Conservation (phyloP, 2,329 filamentous ascomycete species). For the Fusarium abutilonis region DNA sequence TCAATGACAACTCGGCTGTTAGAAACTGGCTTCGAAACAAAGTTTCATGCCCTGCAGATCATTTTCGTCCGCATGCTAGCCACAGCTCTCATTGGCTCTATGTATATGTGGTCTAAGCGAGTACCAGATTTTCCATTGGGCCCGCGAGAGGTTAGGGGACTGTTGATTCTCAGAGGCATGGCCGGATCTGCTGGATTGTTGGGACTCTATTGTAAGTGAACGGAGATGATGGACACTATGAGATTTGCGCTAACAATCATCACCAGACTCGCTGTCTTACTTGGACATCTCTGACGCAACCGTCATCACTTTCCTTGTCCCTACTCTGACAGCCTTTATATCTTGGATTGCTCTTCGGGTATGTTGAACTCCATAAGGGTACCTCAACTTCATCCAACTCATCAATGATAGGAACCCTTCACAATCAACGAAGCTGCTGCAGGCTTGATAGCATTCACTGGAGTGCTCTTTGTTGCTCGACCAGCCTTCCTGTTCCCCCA, state of each 20-base stretch:
- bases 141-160: slow-evolving; percentile 65
- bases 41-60: slow-evolving; percentile 55
- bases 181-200: slow-evolving; percentile 74
- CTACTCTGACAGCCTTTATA: slow-evolving; percentile 73
- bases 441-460: slow-evolving; percentile 73
- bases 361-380: background rate
- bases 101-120: slow-evolving; percentile 55
- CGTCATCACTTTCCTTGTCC: slow-evolving; percentile 81
- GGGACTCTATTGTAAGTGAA: slow-evolving; percentile 57
- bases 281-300: slow-evolving; percentile 81
- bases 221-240: fast-evolving
- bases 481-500: slow-evolving; percentile 67
- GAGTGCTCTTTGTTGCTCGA: slow-evolving; percentile 79
- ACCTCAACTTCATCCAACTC: fast-evolving
- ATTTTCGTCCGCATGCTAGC: slow-evolving; percentile 56
- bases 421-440: slow-evolving; percentile 75
- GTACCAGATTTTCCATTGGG: slow-evolving; percentile 74
- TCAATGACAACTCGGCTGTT: slow-evolving; percentile 53
- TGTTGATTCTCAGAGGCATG: slow-evolving; percentile 72
- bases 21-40: slow-evolving; percentile 48
- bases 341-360: slow-evolving; percentile 63
- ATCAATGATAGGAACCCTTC: slow-evolving; percentile 69
- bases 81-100: slow-evolving; percentile 50
- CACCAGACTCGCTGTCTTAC: slow-evolving; percentile 64
- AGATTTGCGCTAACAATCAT: background rate